These are phyloP conservation scores for Penicillium lividum DNA, from an alignment of 495 filamentous ascomycete species.

Conservation along the genomic window DNA sequence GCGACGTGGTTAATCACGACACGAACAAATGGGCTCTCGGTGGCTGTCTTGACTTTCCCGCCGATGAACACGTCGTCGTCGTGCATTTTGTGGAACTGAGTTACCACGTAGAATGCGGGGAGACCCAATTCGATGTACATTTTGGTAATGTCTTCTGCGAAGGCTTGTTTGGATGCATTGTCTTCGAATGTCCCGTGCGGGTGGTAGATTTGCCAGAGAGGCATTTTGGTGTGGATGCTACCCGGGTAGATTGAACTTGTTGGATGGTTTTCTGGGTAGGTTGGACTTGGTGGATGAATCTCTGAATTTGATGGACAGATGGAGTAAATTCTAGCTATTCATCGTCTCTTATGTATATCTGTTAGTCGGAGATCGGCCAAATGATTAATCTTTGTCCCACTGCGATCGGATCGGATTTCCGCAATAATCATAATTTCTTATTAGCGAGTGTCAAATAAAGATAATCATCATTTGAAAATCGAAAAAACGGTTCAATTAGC, in stretches of 20 bases:
- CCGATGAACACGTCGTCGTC: constrained; percentile 16
- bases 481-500: neutral
- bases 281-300: no score
- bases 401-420: neutral
- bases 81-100: constrained; percentile 20
- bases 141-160: constrained; percentile 28
- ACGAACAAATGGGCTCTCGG: constrained; percentile 22
- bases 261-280: no score
- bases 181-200: constrained; percentile 19
- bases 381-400: neutral
- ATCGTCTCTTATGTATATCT: no score
- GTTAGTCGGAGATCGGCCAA: neutral
- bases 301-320: no score
- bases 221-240: constrained; percentile 17
- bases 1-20: constrained; percentile 28
- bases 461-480: neutral
- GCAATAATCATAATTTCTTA: neutral
- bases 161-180: constrained; percentile 14
- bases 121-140: constrained; percentile 27
- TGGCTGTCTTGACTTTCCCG: neutral
- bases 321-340: no score
- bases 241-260: no score
- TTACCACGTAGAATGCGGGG: constrained; percentile 32
- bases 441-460: neutral
- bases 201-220: constrained; percentile 36